Evolutionary conservation across 768 basidiomycete species (phyloP), one percentile per base, ranked within the genome.

Genomic region (Stropharia rugosoannulata): DNA sequence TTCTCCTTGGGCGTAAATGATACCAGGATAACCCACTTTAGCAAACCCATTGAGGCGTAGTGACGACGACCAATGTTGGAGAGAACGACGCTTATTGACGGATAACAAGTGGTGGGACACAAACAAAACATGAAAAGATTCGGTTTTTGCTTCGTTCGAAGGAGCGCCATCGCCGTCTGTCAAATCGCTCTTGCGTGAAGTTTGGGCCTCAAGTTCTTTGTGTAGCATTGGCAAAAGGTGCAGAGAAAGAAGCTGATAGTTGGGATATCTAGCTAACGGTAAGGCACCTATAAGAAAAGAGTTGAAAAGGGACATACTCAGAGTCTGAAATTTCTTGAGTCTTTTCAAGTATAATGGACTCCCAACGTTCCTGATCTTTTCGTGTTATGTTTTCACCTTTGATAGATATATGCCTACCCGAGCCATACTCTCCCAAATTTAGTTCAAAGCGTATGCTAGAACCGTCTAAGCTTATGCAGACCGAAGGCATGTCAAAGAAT

Each of bases 41-140:
- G 87, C 83, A 65, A 90, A 91, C 0, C 90, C 89, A 1, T 70
- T 59, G 11, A 90, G 61, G 3, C 69, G 69, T 39, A 89, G 77
- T 6, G 80, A 74, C 12, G 77, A 73, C 1, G 84, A 77, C 80
- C 86, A 85, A 36, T 74, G 70, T 57, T 81, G 77, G 29, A 85
- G 70, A 56, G 80, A 74, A 36, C 82, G 77, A 51, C 87, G 76
- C 70, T 89, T 87, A 62, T 79, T 75, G 19, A 83, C 75, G 49
- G 90, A 85, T 39, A 83, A 70, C 52, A 88, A 80, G 66, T 88
- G 87, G 69, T 92, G 89, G 0, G 90, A 90, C 1, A 84, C 86
- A 49, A 90, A 75, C 1, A 90, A 77, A 18, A 81, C 80, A 62
- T 90, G 89, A 56, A 79, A 84, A 3, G 50, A 51, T 43, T 60